Evolutionary conservation across 345 rosid genomes (phyloP), one percentile per base, ranked within the genome.

Genomic region (Pseudoturritis turrita): DNA sequence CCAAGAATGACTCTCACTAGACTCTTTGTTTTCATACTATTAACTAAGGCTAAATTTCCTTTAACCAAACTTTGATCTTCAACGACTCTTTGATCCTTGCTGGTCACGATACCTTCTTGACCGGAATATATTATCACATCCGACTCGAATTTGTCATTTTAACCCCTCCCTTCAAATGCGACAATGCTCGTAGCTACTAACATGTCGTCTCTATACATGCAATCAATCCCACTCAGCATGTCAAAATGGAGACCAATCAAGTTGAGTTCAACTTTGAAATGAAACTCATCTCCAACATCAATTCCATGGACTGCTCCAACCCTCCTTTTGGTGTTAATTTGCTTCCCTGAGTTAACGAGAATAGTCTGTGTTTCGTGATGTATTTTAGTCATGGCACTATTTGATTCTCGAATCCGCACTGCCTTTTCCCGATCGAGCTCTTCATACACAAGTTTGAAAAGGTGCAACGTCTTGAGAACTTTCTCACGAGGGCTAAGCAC

Each of bases 291-390:
- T 49, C 98, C 98, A 62, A 87, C 77, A 70, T 85, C 87, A 64
- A 89, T 88, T n/a, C 98, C 96, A 0, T 92, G 96, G 60, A 94
- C 85, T 41, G 81, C 7, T 68, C 98, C 98, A 55, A 91, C 71
- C 59, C 77, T 84, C 40, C 72, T 78, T 33, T 19, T 0, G 4
- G 76, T 72, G 70, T 85, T 86, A 25, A 86, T 71, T 41, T 44
- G 78, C 60, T 77, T 82, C 47, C 37, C 26, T 21, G 10, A 10
- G 10, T 36, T 21, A 7, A 5, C 17, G 37, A 74, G 28, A 13
- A 28, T 11, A 11, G 1, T 15, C 19, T 61, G 3, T 5, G 61
- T 23, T 0, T 17, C 3, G 23, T 9, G 57, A 21, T 65, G 46
- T 40, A 51, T 14, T 9, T 22, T 60, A 12, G 11, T 14, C 11